phyloP scores from a whole-genome alignment of 768 basidiomycete species.

The Suillus plorans region DNA sequence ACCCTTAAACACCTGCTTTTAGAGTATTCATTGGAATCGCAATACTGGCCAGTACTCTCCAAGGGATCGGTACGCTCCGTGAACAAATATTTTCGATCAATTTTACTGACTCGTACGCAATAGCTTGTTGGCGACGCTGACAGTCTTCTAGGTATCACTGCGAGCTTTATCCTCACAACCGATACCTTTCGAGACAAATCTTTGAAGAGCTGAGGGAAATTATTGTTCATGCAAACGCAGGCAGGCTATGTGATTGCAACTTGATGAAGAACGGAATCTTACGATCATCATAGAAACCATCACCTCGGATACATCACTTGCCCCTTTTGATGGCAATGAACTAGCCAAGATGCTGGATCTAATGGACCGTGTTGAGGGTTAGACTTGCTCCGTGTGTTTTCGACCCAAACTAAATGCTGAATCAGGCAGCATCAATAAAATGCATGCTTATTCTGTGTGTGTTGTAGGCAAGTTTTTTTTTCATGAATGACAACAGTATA shows the following conservation, averaged over 20 bases:
- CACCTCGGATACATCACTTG: slow-evolving; percentile 16
- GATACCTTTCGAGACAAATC: slow-evolving; percentile 5
- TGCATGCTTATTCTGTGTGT: slow-evolving; percentile 9
- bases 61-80: neutral
- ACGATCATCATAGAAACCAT: slow-evolving; percentile 16
- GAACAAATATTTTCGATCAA: neutral
- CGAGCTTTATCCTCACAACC: slow-evolving; percentile 14
- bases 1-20: neutral
- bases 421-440: slow-evolving; percentile 6
- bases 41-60: slow-evolving; percentile 24
- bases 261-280: neutral
- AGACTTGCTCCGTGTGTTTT: neutral
- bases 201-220: slow-evolving; percentile 10
- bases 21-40: slow-evolving; percentile 25
- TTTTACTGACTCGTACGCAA: neutral
- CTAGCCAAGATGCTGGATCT: slow-evolving; percentile 13
- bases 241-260: neutral
- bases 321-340: slow-evolving; percentile 16
- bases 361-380: slow-evolving; percentile 10
- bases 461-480: slow-evolving; percentile 9
- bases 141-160: slow-evolving; percentile 24
- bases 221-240: slow-evolving; percentile 13
- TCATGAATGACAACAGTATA: too few relatives aligned
- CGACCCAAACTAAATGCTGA: neutral
- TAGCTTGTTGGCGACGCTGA: neutral